phyloP scores from a whole-genome alignment of 208 protist species.

The Trypanosoma rangeli region DNA sequence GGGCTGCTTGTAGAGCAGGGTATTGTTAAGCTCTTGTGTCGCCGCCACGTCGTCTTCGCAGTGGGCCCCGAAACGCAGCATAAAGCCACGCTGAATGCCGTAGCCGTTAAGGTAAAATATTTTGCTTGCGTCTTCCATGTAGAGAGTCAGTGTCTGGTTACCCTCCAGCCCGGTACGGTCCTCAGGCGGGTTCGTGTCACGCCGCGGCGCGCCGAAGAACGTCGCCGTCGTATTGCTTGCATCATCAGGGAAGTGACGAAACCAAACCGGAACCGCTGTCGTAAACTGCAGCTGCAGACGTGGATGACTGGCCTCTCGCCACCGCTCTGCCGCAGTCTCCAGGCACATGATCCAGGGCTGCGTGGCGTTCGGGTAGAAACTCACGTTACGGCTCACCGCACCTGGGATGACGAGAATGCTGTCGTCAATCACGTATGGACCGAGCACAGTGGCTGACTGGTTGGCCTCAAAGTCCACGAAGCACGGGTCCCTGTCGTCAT shows the following conservation, averaged over 20 bases:
- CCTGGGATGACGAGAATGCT: slow-evolving; percentile 58
- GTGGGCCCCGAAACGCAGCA: slow-evolving; percentile 57
- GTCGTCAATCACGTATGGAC: slow-evolving; percentile 57
- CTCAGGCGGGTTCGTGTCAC: not conserved
- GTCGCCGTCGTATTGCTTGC: slow-evolving; percentile 61
- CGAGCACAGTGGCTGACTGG: slow-evolving; percentile 31
- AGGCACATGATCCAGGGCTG: slow-evolving; percentile 80
- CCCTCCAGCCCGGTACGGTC: slow-evolving; percentile 45
- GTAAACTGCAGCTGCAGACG: slow-evolving; percentile 66
- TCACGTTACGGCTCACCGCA: slow-evolving; percentile 28
- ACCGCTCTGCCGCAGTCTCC: slow-evolving; percentile 58
- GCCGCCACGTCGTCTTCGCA: slow-evolving; percentile 42
- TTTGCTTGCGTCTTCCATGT: slow-evolving; percentile 49
- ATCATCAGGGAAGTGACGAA: slow-evolving; percentile 55
- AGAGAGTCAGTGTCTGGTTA: slow-evolving; percentile 56
- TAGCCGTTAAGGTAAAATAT: slow-evolving; percentile 76
- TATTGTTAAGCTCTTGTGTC: slow-evolving; percentile 43
- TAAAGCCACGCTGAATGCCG: slow-evolving; percentile 56
- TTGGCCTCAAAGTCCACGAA: slow-evolving; percentile 62
- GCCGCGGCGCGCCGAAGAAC: slow-evolving; percentile 29
- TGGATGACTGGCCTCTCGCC: slow-evolving; percentile 52
- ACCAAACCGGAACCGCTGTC: slow-evolving; percentile 42
- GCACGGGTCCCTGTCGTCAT: slow-evolving; percentile 57
- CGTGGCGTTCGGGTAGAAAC: slow-evolving; percentile 48
- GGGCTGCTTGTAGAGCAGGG: slow-evolving; percentile 49